Evolutionary conservation across 306 rosid species (phyloP).

Genomic region (Alnus rubra): DNA sequence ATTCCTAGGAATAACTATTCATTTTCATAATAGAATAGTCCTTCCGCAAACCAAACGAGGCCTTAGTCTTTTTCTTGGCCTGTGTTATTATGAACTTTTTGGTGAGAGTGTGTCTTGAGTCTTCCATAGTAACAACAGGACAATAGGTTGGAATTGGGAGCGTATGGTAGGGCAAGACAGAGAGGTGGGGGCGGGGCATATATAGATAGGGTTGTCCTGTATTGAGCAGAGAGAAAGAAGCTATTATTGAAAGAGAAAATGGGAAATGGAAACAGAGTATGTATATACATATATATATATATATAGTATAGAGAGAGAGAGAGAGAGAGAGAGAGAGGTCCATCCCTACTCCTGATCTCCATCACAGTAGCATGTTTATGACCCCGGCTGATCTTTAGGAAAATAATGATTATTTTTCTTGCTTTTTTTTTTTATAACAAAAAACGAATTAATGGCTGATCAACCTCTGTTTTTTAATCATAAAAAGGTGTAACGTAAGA

Average conservation of each 20-base stretch:
- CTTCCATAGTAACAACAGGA: constrained; percentile 17
- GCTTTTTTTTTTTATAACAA: too few species aligned
- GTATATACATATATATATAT: neutral
- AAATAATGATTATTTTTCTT: too few species aligned
- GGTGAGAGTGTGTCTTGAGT: neutral
- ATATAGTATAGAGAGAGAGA: constrained; percentile 13
- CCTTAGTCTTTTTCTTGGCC: neutral
- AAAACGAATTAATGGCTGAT: too few species aligned
- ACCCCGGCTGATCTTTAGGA: too few species aligned
- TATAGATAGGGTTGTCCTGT: neutral
- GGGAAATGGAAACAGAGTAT: neutral
- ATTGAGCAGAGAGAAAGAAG: neutral
- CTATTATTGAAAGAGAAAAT: constrained; percentile 18
- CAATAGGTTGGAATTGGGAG: constrained; percentile 35
- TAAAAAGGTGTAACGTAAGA: too few species aligned
- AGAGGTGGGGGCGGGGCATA: too few species aligned
- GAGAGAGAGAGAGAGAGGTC: neutral
- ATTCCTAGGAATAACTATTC: too few species aligned
- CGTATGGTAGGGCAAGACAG: constrained; percentile 26
- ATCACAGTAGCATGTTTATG: too few species aligned
- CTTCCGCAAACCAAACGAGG: too few species aligned
- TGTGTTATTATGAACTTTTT: neutral
- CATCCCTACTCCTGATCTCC: too few species aligned
- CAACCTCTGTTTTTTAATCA: too few species aligned
- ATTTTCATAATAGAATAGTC: too few species aligned